Conservation (phyloP, 2,329 filamentous ascomycete species). For the Phialophora tarda region DNA sequence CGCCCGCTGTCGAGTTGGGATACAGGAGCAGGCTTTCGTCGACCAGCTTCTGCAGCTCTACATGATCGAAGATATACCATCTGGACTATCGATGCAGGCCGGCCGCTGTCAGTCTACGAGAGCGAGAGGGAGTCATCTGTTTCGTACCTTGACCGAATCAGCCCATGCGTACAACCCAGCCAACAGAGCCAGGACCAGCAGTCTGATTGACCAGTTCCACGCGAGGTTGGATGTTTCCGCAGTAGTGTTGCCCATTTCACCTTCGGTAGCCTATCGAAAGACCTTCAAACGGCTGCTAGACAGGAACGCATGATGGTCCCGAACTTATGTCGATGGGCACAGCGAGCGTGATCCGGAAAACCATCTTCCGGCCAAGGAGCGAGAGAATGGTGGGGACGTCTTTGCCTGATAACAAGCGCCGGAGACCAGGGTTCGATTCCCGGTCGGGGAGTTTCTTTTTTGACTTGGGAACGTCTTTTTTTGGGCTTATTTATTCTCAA, state of each 20-base stretch:
- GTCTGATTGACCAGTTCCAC: slow-evolving; percentile 10
- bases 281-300: background rate
- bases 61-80: slow-evolving; percentile 39
- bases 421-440: slow-evolving; percentile 35
- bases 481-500: too few relatives aligned
- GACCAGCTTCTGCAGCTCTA: slow-evolving; percentile 37
- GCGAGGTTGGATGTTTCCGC: background rate
- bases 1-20: slow-evolving; percentile 57
- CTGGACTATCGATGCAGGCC: slow-evolving; percentile 12
- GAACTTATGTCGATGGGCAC: background rate
- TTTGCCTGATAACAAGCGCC: slow-evolving; percentile 28
- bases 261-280: background rate
- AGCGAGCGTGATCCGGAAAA: slow-evolving; percentile 18
- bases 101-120: background rate
- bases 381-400: background rate
- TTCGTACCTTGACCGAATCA: slow-evolving; percentile 20
- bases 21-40: slow-evolving; percentile 33
- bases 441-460: slow-evolving; percentile 28
- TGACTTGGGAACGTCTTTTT: background rate
- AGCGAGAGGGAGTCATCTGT: background rate
- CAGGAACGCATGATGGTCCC: background rate
- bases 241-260: background rate
- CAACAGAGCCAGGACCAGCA: slow-evolving; percentile 15
- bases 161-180: slow-evolving; percentile 18
- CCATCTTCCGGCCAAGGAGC: slow-evolving; percentile 4